Base-by-base conservation (phyloP, 2,329 filamentous ascomycete genomes). In the Penicillium frequentans region DNA sequence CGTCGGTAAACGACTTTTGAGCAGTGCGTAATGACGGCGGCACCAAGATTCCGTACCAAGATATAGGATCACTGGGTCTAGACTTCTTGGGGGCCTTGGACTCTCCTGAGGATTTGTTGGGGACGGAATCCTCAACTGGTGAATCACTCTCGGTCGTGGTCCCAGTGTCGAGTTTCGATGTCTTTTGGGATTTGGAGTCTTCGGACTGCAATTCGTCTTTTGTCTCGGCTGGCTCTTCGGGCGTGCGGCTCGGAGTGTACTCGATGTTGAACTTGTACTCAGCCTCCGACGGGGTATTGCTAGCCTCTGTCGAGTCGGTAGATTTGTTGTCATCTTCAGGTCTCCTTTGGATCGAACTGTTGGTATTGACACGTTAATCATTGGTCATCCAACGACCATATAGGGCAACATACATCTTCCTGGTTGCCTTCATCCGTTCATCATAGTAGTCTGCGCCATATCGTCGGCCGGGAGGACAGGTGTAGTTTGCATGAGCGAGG, bases 401-500 rank as follows among this genome's bases (percentile, higher is more conserved):
- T 11, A 35, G 11, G 23, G 1, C 4, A 9, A 23, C 55, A 39
- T 68, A 79, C 77, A 78, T 70, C 56, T 64, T 75, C 56, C 70
- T 69, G 23, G 68, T 73, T 16, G 79, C 78, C 63, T 81, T 79
- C 80, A 81, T 82, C 31, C 80, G 70, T 46, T 77, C 75, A 66
- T 82, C 80, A 57, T 81, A 82, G 60, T 77, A 80, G 52, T 82
- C 79, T 35, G 76, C 70, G 14, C 80, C 79, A 69, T 78, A 79
- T 49, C 75, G 68, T 54, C 77, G 73, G 16, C 76, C 76, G 16
- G 77, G 74, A 3, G 76, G 70, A 57, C 75, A 77, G 29, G 73
- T 75, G 58, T 78, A 79, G 59, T 82, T 81, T 37, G 79, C 79
- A 55, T 80, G 75, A 21, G 79, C 75, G 31, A 82, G 74, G 37